Evolutionary conservation across 1,284 basidiomycete species (phyloP).

Genomic region (Cutaneotrichosporon sp.): DNA sequence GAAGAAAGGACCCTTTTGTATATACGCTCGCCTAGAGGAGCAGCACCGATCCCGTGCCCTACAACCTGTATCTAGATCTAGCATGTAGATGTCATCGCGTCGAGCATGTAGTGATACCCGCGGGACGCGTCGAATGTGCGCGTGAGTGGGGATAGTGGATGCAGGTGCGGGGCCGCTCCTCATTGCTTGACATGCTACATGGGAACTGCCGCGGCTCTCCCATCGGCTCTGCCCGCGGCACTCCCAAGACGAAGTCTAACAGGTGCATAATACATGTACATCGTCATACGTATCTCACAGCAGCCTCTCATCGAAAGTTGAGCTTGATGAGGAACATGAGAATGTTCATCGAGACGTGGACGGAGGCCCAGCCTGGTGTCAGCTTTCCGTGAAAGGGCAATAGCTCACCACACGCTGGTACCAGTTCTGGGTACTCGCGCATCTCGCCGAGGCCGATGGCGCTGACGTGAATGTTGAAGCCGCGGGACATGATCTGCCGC

Average conservation of each 20-base stretch:
- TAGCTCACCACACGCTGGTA: conserved; percentile 44
- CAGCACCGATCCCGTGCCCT: neutral
- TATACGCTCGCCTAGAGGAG: neutral
- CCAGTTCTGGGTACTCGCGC: conserved; percentile 58
- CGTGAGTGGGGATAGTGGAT: neutral
- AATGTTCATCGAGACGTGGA: conserved; percentile 61
- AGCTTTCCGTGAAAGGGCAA: neutral
- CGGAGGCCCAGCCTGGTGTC: conserved; percentile 55
- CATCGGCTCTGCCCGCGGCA: too few species aligned
- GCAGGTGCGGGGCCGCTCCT: neutral
- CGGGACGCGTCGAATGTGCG: neutral
- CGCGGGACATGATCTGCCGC: conserved; percentile 53
- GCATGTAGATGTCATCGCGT: neutral
- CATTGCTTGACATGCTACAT: too few species aligned
- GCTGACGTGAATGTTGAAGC: conserved; percentile 58
- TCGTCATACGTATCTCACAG: too few species aligned
- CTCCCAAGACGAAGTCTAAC: neutral
- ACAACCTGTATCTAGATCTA: neutral
- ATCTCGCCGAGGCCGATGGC: conserved; percentile 59
- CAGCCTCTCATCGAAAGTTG: conserved; percentile 45
- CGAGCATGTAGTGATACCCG: neutral
- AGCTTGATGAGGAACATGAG: conserved; percentile 57
- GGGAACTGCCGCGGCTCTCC: neutral
- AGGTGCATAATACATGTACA: conserved; percentile 3
- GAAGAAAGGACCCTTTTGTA: neutral